Evolutionary conservation across 148 eudicot genomes (phyloP).

Genomic region (Gaultheria prostrata): DNA sequence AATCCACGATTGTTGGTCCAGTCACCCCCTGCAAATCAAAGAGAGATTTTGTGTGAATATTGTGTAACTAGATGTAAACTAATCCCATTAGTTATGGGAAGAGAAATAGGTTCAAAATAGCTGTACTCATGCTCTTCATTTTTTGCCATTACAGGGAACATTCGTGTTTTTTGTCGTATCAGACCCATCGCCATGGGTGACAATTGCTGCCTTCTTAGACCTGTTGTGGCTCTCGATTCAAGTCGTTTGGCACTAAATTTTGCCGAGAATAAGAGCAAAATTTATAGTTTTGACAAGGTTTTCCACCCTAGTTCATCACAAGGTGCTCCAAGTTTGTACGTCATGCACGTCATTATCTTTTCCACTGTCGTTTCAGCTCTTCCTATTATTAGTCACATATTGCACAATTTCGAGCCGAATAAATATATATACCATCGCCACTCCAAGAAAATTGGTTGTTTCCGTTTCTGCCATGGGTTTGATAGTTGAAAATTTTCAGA

Average conservation of each 20-base stretch:
- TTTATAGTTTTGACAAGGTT: conserved; percentile 2
- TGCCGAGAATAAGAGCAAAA: background rate
- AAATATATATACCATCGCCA: background rate
- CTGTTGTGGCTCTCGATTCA: conserved; percentile 1
- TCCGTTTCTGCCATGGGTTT: conserved; percentile 1
- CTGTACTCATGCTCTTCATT: background rate
- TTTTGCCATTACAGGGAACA: conserved; percentile 5
- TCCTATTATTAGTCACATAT: background rate
- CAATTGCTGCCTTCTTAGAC: background rate
- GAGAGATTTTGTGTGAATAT: background rate
- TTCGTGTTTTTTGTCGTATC: background rate
- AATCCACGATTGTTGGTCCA: background rate
- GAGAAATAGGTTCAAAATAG: background rate
- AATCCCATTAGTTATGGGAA: background rate
- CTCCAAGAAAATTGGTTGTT: background rate
- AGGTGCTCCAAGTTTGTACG: background rate
- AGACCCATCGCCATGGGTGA: background rate
- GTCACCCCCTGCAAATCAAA: background rate
- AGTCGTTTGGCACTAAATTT: background rate
- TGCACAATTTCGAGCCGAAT: background rate
- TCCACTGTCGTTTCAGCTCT: background rate
- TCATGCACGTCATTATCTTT: background rate
- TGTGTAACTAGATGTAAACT: background rate
- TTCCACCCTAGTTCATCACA: conserved; percentile 4
- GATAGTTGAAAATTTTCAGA: conserved; percentile 1